Evolutionary conservation across 352 stramenopile genomes (phyloP), one percentile per base, ranked within the genome.

Genomic region (Lagenidium sp.): DNA sequence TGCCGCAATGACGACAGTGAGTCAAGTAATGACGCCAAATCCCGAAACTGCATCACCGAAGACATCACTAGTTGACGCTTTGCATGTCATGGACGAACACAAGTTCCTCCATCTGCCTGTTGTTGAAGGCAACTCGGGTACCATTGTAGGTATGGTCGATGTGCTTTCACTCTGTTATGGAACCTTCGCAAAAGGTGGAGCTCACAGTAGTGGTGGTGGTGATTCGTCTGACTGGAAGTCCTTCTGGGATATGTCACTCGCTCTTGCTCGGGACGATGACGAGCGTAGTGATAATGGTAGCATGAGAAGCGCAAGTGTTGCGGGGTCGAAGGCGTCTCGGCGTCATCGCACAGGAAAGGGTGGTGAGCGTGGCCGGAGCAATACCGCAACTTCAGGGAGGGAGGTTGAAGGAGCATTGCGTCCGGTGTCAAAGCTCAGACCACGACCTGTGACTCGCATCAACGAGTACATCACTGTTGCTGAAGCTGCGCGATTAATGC

Each of bases 21-120:
- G 68, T 15, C 65, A 91, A 54, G 92, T 98, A 19, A 99, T 99
- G 95, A 99, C 96, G 12, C 85, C 85, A 5, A 94, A 97, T 49
- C 96, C 96, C 1, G 95, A 99, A 59, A 85, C 84, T 13, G 91
- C 96, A 15, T 75, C 75, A 15, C 90, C 92, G 5, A 93, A 69
- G 39, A 97, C 88, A 4, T 96, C 86, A 22, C 84, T 99, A 8
- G 65, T 98, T 7, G 96, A 99, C 45, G 95, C 95, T 16, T 70
- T 99, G 31, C 95, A 99, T 55, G 88, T 97, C 19, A 98, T 99
- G 94, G 93, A 98, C 52, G 95, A 98, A 45, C 94, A 98, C 51
- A 94, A 95, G 46, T 99, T 98, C 58, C 60, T 99, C 23, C 96
- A 98, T 47, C 54, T 99, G 36, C 96, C 96, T 19, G 91, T 99